phyloP scores from a whole-genome alignment of 2,329 filamentous ascomycete species.

The Fusarium sp. region DNA sequence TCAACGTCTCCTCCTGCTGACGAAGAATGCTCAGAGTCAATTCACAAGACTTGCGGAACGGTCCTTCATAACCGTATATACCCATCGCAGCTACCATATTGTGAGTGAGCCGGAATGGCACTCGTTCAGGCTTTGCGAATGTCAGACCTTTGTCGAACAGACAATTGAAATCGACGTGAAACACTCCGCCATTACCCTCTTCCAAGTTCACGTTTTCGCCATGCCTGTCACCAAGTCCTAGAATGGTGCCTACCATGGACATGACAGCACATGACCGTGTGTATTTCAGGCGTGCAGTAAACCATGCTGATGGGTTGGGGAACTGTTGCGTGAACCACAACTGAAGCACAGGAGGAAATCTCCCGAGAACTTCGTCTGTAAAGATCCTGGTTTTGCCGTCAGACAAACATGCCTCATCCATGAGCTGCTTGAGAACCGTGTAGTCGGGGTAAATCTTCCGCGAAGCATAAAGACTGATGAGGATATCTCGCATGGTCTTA shows the following conservation, averaged over 20 bases:
- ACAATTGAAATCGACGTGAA: constrained; percentile 99
- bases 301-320: constrained; percentile 93
- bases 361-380: constrained; percentile 72
- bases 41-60: constrained; percentile 92
- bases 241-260: constrained; percentile 98
- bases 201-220: constrained; percentile 97
- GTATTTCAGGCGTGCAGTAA: constrained; percentile 88
- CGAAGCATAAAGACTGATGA: constrained; percentile 83
- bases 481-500: constrained; percentile 92
- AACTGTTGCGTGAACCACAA: constrained; percentile 98
- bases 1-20: constrained; percentile 94
- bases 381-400: constrained; percentile 78
- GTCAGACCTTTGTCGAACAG: constrained; percentile 98
- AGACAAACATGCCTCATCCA: constrained; percentile 73
- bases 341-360: constrained; percentile 87
- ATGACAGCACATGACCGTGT: constrained; percentile 96
- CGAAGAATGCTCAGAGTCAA: constrained; percentile 87
- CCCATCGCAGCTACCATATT: constrained; percentile 99
- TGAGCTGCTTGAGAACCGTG: constrained; percentile 71
- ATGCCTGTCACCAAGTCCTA: constrained; percentile 94
- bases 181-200: constrained; percentile 91
- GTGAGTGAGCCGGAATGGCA: constrained; percentile 96
- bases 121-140: constrained; percentile 93
- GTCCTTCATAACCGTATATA: constrained; percentile 92
- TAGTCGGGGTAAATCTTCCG: constrained; percentile 81